Percentiles rank a stretch among this genome's conserved stretches.
Conservation (phyloP, 495 filamentous ascomycete genomes). For the Beverwykella pulmonaria region DNA sequence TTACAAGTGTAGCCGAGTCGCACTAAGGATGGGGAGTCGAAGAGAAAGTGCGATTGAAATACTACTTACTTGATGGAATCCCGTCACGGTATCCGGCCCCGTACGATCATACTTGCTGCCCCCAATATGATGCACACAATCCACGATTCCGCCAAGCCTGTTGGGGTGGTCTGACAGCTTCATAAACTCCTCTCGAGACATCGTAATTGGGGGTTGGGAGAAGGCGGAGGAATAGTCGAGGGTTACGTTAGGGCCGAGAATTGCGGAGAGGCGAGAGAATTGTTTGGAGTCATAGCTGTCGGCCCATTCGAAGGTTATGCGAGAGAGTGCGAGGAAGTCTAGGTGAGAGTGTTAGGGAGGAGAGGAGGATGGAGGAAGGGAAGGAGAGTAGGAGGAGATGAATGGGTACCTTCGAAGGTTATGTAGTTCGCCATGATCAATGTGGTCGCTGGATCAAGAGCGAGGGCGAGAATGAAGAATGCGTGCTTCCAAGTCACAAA, state of each 20-base stretch:
- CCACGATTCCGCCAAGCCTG: background rate
- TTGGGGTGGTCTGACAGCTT: background rate
- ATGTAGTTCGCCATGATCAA: background rate
- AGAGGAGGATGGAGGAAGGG: too few species aligned
- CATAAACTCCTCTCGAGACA: background rate
- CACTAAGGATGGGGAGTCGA: too few species aligned
- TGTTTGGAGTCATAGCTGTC: background rate
- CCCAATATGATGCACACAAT: constrained; percentile 1
- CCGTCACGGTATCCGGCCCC: background rate
- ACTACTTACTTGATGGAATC: constrained; percentile 7
- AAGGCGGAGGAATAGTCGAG: constrained; percentile 1
- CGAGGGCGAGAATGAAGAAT: background rate
- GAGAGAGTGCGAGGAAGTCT: background rate
- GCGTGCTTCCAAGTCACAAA: too few species aligned
- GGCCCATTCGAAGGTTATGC: constrained; percentile 2
- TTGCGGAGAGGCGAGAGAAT: background rate
- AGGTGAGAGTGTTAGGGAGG: background rate
- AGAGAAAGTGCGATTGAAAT: too few species aligned
- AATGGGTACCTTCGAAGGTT: background rate
- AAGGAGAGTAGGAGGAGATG: background rate
- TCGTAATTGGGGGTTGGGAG: background rate
- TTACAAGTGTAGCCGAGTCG: too few species aligned
- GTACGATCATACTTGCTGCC: constrained; percentile 10
- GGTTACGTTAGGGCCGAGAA: background rate
- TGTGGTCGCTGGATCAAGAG: background rate